A percentile compares a stretch with the other conserved stretches of the same genome.
Conservation (phyloP, 805 yeast species). For the Teunomyces barrocoloradensis region DNA sequence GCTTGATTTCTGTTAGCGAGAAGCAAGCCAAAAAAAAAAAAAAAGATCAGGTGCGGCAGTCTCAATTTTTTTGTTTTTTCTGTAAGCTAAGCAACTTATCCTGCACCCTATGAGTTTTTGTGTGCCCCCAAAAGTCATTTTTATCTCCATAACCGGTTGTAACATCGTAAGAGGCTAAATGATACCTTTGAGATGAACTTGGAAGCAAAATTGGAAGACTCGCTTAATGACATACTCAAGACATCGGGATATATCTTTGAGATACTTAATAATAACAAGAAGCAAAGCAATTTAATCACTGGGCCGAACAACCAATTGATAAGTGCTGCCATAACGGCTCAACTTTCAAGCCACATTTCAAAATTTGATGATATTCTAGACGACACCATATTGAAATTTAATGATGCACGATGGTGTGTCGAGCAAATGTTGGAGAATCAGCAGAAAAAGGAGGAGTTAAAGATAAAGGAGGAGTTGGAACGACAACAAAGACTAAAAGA, state of each 20-base stretch:
- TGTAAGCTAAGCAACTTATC: neutral
- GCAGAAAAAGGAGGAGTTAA: slow-evolving; percentile 41
- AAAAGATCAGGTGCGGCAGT: neutral
- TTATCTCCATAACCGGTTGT: slow-evolving; percentile 1
- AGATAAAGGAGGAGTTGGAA: slow-evolving; percentile 34
- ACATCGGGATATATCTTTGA: slow-evolving; percentile 45
- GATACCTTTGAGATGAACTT: slow-evolving; percentile 31
- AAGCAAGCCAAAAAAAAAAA: no score
- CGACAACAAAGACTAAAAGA: slow-evolving; percentile 24
- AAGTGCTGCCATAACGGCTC: slow-evolving; percentile 35
- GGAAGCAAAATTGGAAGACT: slow-evolving; percentile 36
- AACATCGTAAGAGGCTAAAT: neutral
- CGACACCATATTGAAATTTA: slow-evolving; percentile 39
- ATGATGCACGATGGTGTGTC: slow-evolving; percentile 44
- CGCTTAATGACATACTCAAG: slow-evolving; percentile 40
- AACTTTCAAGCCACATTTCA: slow-evolving; percentile 31
- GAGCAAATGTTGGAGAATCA: slow-evolving; percentile 41
- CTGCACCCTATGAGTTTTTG: neutral
- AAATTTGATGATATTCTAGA: slow-evolving; percentile 43
- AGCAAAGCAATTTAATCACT: slow-evolving; percentile 39
- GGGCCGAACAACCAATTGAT: slow-evolving; percentile 43
- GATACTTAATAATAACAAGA: slow-evolving; percentile 38
- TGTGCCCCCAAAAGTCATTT: neutral
- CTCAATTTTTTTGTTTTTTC: neutral
- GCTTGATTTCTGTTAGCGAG: neutral